Conservation (phyloP, 2,329 filamentous ascomycete species). For the Exserohilum rostratum region DNA sequence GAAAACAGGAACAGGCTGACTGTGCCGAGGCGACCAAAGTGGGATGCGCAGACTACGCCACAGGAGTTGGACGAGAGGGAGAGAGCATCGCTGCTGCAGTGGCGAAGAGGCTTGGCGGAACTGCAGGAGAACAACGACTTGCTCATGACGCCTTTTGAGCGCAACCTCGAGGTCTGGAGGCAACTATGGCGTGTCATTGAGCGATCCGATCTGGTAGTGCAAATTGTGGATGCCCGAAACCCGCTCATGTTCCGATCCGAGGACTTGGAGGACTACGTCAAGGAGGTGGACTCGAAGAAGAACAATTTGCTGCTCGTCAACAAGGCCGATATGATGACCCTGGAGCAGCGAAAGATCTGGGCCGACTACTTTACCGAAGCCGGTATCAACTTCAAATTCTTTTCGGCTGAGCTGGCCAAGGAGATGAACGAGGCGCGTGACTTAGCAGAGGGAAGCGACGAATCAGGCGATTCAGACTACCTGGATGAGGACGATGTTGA, state of each 20-base stretch:
- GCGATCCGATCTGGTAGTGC: conserved; percentile 90
- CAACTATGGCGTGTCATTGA: conserved; percentile 98
- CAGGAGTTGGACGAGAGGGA: conserved; percentile 80
- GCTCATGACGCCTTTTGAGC: conserved; percentile 96
- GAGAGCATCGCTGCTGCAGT: conserved; percentile 80
- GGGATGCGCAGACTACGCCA: conserved; percentile 85
- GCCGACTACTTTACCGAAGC: conserved; percentile 82
- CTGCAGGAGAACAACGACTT: conserved; percentile 92
- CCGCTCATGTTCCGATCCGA: conserved; percentile 92
- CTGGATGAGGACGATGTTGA: conserved; percentile 53
- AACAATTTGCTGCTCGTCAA: conserved; percentile 93
- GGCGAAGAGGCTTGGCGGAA: conserved; percentile 89
- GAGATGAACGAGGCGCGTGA: conserved; percentile 79
- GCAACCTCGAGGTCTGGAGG: conserved; percentile 96
- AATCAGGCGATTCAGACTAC: conserved; percentile 37
- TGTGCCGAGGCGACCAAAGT: conserved; percentile 85
- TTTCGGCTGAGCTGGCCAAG: conserved; percentile 91
- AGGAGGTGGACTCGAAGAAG: conserved; percentile 86
- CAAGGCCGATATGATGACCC: conserved; percentile 99
- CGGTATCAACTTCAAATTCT: conserved; percentile 90
- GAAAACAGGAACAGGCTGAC: conserved; percentile 80
- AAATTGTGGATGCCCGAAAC: conserved; percentile 97
- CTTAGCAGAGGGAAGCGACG: conserved; percentile 58
- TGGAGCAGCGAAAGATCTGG: conserved; percentile 81
- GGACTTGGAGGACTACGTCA: conserved; percentile 91